Evolutionary conservation across 148 eudicot species (phyloP), one percentile per base, ranked within the genome.

Genomic region (Cornus suecica): DNA sequence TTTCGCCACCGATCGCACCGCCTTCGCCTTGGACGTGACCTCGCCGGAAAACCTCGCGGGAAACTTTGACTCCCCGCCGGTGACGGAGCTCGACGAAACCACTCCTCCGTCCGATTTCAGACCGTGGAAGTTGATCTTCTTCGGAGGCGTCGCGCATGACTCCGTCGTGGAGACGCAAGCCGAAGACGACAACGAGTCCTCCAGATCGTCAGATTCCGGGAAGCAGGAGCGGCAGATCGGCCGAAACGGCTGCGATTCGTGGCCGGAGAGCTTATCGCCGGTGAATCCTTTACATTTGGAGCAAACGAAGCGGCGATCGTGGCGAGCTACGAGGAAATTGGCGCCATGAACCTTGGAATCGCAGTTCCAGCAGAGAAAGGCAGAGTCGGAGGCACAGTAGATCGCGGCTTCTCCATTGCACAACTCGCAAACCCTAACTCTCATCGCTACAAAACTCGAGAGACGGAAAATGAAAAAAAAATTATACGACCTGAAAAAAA

Each of bases 281-380:
- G 71, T 78, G 70, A 81, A 31, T 1, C 31, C 64, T 0, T n/a
- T 31, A 60, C 91, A 88, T 6, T n/a, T 16, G 45, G 81, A 74
- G 79, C 90, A 87, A 18, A 88, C 22, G 7, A 58, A 4, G 1
- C 69, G 76, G 42, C 92, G 86, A 16, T 84, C 58, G 66, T 90
- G 95, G 18, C 95, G 92, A 31, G 95, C 90, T n/a, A 84, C 95
- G 45, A 90, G 90, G 83, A 90, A 90, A 67, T 90, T 88, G 4
- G 89, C 92, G 4, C 72, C 51, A 83, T 90, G 95, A 22, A 90
- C 90, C 54, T 78, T 75, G 10, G 76, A 76, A 34, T 88, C 92
- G 75, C 95, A 90, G 30, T 3, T 34, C 29, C 34, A 27, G 79
- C 95, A 88, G 0, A 90, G 84, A 34, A 75, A 87, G 0, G 95